Evolutionary conservation across 2,329 filamentous ascomycete species (phyloP).

Genomic region (Exophiala calicioides): DNA sequence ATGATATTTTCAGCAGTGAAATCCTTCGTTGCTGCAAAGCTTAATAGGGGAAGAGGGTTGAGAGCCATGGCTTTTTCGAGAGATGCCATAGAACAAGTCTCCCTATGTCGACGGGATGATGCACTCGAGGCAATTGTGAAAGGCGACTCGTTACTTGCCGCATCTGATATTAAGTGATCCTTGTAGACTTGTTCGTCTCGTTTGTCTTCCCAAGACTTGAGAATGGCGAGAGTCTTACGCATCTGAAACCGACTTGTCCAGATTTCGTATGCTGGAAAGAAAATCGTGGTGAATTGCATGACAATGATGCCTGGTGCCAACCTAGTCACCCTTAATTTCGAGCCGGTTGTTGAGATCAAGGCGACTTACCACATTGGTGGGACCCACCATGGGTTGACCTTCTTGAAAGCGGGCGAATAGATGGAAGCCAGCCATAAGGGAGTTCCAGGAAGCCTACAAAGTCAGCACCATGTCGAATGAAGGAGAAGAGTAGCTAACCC

Average conservation of each 20-base stretch:
- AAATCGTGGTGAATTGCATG: slow-evolving; percentile 61
- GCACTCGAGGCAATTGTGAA: too few relatives aligned
- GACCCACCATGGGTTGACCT: slow-evolving; percentile 56
- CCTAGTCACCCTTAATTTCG: too few relatives aligned
- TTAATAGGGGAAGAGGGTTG: slow-evolving; percentile 58
- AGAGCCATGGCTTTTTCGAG: slow-evolving; percentile 59
- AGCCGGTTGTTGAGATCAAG: too few relatives aligned
- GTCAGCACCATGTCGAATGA: too few relatives aligned
- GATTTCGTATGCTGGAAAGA: slow-evolving; percentile 54
- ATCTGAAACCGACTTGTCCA: not conserved
- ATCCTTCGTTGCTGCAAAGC: slow-evolving; percentile 63
- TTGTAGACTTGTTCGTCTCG: slow-evolving; percentile 37
- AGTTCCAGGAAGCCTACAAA: slow-evolving; percentile 61
- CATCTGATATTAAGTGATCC: too few relatives aligned
- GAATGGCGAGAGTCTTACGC: slow-evolving; percentile 2
- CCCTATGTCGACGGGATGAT: slow-evolving; percentile 37
- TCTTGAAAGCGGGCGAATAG: slow-evolving; percentile 53
- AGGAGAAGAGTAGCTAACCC: too few relatives aligned
- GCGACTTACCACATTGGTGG: slow-evolving; percentile 63
- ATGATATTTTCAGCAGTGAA: slow-evolving; percentile 69
- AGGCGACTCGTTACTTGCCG: too few relatives aligned
- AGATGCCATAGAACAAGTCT: slow-evolving; percentile 55
- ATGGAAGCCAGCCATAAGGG: slow-evolving; percentile 61
- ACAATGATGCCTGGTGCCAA: slow-evolving; percentile 59
- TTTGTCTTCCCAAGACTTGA: slow-evolving; percentile 38